Percentiles rank a stretch among this genome's conserved stretches.
These are phyloP conservation scores for Xanthoparmelia taractica DNA, from an alignment of 495 filamentous ascomycete genomes.

Conservation along the genomic window DNA sequence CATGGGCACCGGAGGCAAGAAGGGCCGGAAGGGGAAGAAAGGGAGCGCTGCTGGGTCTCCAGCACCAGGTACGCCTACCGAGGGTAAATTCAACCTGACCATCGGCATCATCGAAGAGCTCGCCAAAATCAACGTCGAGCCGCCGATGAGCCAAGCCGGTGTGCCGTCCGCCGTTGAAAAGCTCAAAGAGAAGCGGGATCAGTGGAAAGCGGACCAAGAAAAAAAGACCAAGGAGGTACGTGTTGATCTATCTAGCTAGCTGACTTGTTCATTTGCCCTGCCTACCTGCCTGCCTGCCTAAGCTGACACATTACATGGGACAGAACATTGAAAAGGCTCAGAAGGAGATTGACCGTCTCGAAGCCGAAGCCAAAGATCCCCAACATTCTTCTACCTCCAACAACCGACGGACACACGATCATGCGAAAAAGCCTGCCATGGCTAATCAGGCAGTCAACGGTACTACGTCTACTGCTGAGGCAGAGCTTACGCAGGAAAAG, in stretches of 20 bases:
- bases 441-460: conserved; percentile 47
- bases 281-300: no score
- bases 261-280: conserved; percentile 3
- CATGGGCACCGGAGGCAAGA: conserved; percentile 70
- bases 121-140: conserved; percentile 69
- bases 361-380: conserved; percentile 47
- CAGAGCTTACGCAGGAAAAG: conserved; percentile 51
- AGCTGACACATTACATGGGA: conserved; percentile 25
- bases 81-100: conserved; percentile 74
- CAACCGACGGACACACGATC: conserved; percentile 32
- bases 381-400: conserved; percentile 30
- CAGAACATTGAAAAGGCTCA: conserved; percentile 68
- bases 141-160: conserved; percentile 76
- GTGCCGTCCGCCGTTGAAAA: conserved; percentile 74
- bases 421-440: conserved; percentile 46
- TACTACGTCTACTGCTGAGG: conserved; percentile 41
- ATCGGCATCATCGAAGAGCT: conserved; percentile 88
- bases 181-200: conserved; percentile 80
- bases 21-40: conserved; percentile 86
- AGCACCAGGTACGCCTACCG: conserved; percentile 36
- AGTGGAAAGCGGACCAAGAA: conserved; percentile 88
- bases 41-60: conserved; percentile 44
- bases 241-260: no score
- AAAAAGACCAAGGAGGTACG: conserved; percentile 85
- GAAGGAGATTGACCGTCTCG: conserved; percentile 58